A percentile compares a stretch with the other conserved stretches of the same genome.
These are phyloP conservation scores for Wallemia hederae DNA, from an alignment of 1,284 basidiomycete species.

Conservation along the genomic window DNA sequence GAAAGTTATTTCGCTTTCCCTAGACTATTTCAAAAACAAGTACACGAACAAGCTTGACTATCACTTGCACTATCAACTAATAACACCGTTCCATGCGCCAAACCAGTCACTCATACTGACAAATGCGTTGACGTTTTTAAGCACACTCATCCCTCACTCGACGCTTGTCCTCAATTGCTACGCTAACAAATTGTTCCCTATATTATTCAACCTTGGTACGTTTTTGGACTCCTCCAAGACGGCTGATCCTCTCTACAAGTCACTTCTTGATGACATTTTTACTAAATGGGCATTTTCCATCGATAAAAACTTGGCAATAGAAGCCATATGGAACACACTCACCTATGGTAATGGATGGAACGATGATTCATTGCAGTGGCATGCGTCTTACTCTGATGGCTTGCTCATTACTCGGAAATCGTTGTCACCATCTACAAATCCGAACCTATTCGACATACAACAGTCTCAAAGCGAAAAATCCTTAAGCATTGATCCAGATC, in stretches of 20 bases:
- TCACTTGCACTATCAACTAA: neutral
- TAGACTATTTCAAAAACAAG: neutral
- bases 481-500: neutral
- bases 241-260: neutral
- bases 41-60: neutral
- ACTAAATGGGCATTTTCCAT: neutral
- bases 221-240: neutral
- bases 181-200: neutral
- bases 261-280: neutral
- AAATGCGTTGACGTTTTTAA: neutral
- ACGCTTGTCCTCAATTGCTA: neutral
- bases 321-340: neutral
- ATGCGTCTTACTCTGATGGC: neutral
- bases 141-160: neutral
- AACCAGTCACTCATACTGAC: neutral
- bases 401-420: neutral
- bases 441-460: neutral
- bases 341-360: neutral
- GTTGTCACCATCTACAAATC: neutral
- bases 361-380: neutral
- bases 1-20: neutral
- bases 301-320: neutral
- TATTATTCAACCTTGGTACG: neutral
- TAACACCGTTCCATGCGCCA: too few relatives aligned
- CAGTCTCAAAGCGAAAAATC: neutral